These are phyloP conservation scores for Yarrowia divulgata DNA, from an alignment of 805 yeast genomes.

Conservation along the genomic window DNA sequence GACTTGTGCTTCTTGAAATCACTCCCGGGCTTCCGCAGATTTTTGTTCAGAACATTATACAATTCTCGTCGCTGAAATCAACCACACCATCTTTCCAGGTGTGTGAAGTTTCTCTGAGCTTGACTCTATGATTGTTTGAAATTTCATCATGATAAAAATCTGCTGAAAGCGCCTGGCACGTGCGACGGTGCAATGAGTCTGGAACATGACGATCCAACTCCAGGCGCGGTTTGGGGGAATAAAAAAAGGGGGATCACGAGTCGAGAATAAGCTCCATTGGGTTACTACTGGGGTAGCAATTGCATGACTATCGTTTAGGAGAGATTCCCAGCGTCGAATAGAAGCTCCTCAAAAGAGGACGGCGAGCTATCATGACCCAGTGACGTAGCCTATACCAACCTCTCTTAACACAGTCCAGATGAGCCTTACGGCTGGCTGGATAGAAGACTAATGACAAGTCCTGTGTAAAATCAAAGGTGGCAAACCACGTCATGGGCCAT, in stretches of 20 bases:
- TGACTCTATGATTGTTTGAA: constrained; percentile 50
- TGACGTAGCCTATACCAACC: constrained; percentile 18
- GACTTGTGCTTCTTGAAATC: neutral
- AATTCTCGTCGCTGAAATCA: constrained; percentile 43
- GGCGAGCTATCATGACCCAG: constrained; percentile 32
- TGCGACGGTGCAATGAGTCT: constrained; percentile 45
- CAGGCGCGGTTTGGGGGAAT: constrained; percentile 41
- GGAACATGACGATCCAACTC: constrained; percentile 17
- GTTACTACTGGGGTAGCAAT: constrained; percentile 47
- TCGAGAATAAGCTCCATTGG: constrained; percentile 52
- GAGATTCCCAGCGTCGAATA: constrained; percentile 42
- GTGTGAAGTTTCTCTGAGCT: constrained; percentile 47
- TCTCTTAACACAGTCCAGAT: constrained; percentile 38
- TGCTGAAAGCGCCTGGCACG: constrained; percentile 44
- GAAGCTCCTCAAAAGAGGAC: constrained; percentile 22
- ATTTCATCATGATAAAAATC: constrained; percentile 46
- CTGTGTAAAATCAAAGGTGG: constrained; percentile 33
- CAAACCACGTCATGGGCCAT: constrained; percentile 39
- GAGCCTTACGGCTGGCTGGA: constrained; percentile 40
- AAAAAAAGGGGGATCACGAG: constrained; percentile 40
- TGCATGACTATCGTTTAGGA: constrained; percentile 49
- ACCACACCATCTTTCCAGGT: constrained; percentile 39
- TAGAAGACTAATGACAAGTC: constrained; percentile 23
- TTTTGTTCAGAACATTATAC: constrained; percentile 41
- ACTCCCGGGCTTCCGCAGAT: neutral